Evolutionary conservation across 2,329 filamentous ascomycete species (phyloP), one percentile per base, ranked within the genome.

Genomic region (Pestalotiopsis sp.): DNA sequence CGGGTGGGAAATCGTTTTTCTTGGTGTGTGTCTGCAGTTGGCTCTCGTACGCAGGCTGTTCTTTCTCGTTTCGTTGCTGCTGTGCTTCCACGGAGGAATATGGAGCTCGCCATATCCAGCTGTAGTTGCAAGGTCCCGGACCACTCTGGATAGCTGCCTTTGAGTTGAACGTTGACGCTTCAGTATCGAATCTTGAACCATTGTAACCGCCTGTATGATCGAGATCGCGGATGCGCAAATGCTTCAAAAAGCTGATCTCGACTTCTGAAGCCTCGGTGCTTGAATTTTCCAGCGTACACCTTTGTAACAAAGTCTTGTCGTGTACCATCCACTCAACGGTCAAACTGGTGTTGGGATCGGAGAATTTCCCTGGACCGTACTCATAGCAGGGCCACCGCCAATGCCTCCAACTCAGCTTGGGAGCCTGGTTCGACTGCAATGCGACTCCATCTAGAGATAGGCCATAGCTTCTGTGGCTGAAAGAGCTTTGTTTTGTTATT

Each of bases 291-390:
- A 68, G 2, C 1, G 14, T 38, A 35, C 64, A 67, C 5, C 65
- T 64, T 13, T 70, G 68, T 11, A 70, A n/a, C 1, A 70, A 40
- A 14, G 59, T 17, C 1, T 58, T 60, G 10, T 68, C 56, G 13
- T 68, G 61, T 2, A 60, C 68, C 13, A 67, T 39, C 68, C 67
- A 70, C 38, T 68, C 64, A 35, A 65, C 64, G 2, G 67, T 68
- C 4, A n/a, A 39, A 3, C n/a, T 35, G 10, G 5, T 14, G 11
- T 39, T 22, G 35, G 26, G 10, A 22, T 35, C 3, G 4, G 14
- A 13, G 52, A 48, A n/a, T 0, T 26, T 9, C 1, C 35, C 9
- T 9, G 14, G 7, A 9, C 20, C 11, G 26, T 13, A 56, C 14
- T 56, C 11, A 35, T 56, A 65, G 22, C 63, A 26, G 2, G 63